Conservation (phyloP, 1,284 basidiomycete genomes). For the Tilletia setariae region DNA sequence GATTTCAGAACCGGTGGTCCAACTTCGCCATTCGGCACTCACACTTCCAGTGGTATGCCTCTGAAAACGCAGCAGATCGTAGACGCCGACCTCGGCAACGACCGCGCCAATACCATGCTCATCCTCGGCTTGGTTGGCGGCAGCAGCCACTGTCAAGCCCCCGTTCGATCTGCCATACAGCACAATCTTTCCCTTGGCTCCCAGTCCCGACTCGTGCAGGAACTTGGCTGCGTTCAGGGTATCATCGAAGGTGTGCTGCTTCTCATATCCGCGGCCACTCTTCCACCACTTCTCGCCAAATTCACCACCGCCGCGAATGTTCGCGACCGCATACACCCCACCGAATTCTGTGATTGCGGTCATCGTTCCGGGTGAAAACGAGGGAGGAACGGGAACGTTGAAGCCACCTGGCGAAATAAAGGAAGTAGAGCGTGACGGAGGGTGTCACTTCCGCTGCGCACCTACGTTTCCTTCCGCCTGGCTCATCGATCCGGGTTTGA, state of each 20-base stretch:
- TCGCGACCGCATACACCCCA: conserved; percentile 67
- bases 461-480: too few species aligned
- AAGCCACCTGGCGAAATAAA: conserved; percentile 26
- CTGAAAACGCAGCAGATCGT: conserved; percentile 64
- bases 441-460: background rate
- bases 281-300: conserved; percentile 68
- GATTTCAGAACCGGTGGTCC: too few species aligned
- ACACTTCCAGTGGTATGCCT: conserved; percentile 40
- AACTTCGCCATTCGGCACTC: too few species aligned
- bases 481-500: too few species aligned
- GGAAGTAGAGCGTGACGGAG: background rate
- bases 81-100: conserved; percentile 59
- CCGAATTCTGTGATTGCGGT: conserved; percentile 74
- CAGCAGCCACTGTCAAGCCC: conserved; percentile 74
- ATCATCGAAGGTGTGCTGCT: conserved; percentile 72
- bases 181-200: conserved; percentile 68
- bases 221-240: conserved; percentile 62
- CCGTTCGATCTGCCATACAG: conserved; percentile 62
- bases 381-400: conserved; percentile 68
- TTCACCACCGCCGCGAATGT: conserved; percentile 71
- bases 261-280: conserved; percentile 44
- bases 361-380: conserved; percentile 70
- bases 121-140: conserved; percentile 72
- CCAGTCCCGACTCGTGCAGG: conserved; percentile 71
- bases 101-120: conserved; percentile 68